Conservation (phyloP, 2,329 filamentous ascomycete species). For the Aspergillus terreus region DNA sequence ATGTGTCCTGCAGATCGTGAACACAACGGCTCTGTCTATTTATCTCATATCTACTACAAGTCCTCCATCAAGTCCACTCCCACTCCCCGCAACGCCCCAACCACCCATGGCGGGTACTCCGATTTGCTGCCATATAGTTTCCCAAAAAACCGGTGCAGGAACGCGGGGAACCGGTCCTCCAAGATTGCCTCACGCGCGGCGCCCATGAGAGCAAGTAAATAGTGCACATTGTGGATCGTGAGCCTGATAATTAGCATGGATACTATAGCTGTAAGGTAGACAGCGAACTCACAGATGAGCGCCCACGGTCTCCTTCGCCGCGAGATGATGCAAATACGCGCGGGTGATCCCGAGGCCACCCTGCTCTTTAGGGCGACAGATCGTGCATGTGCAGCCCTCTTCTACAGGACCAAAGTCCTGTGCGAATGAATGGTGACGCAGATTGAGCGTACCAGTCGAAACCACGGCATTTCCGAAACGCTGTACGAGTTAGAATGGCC, state of each 20-base stretch:
- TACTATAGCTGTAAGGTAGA: not conserved
- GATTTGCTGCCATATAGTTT: conserved; percentile 64
- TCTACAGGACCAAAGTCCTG: conserved; percentile 82
- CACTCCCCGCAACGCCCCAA: conserved; percentile 73
- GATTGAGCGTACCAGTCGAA: conserved; percentile 72
- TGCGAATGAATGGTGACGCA: conserved; percentile 72
- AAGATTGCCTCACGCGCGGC: conserved; percentile 72
- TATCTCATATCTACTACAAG: conserved; percentile 4
- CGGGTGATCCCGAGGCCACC: conserved; percentile 78
- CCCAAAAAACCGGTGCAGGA: conserved; percentile 73
- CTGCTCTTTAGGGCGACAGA: conserved; percentile 64
- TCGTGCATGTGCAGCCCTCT: conserved; percentile 73
- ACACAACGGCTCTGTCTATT: too few species aligned
- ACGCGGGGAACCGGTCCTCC: conserved; percentile 74
- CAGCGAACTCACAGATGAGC: conserved; percentile 57
- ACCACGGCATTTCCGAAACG: conserved; percentile 95
- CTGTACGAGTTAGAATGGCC: conserved; percentile 24
- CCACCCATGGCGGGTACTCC: conserved; percentile 78
- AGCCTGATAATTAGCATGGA: conserved; percentile 50
- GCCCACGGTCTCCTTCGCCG: conserved; percentile 90
- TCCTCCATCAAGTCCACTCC: conserved; percentile 65
- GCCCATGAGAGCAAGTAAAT: conserved; percentile 80
- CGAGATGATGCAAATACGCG: conserved; percentile 87
- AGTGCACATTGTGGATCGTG: conserved; percentile 94
- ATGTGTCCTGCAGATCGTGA: too few species aligned